phyloP scores from a whole-genome alignment of 768 basidiomycete species.

The Phylloporus arenicola region DNA sequence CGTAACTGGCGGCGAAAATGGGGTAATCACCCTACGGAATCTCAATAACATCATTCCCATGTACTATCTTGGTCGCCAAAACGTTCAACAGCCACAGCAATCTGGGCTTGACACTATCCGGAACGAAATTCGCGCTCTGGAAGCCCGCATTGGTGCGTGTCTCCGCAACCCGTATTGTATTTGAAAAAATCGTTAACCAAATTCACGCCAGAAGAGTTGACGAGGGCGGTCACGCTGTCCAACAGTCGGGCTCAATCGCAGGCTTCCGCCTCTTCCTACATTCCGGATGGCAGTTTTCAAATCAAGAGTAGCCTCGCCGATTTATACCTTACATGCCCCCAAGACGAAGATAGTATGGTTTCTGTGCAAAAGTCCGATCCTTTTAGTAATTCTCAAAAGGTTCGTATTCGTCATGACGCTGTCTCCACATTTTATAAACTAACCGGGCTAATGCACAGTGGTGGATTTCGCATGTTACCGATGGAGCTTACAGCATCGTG shows the following conservation, averaged over 20 bases:
- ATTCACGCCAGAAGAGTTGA: conserved; percentile 1
- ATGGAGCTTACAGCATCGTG: conserved; percentile 2
- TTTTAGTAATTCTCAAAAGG: not conserved
- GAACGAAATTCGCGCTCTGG: conserved; percentile 1
- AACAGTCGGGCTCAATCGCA: not conserved
- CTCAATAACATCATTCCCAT: conserved; percentile 3
- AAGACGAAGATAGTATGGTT: conserved; percentile 5
- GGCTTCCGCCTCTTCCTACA: not conserved
- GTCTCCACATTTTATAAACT: not conserved
- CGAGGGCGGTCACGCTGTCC: not conserved
- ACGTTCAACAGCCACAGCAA: not conserved
- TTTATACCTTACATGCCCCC: conserved; percentile 1
- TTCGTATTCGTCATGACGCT: not conserved
- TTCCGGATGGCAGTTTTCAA: conserved; percentile 1
- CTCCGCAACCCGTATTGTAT: not conserved
- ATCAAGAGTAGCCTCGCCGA: conserved; percentile 1
- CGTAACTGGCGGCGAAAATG: conserved; percentile 6
- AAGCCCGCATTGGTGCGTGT: conserved; percentile 2
- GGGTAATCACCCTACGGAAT: conserved; percentile 2
- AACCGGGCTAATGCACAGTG: not conserved
- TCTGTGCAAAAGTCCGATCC: not conserved
- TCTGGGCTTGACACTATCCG: not conserved
- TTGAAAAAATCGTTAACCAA: not conserved
- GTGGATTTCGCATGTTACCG: not conserved
- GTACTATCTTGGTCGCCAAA: conserved; percentile 1